Conservation (phyloP, 73 alveolate species). For the Symbiodinium natans region DNA sequence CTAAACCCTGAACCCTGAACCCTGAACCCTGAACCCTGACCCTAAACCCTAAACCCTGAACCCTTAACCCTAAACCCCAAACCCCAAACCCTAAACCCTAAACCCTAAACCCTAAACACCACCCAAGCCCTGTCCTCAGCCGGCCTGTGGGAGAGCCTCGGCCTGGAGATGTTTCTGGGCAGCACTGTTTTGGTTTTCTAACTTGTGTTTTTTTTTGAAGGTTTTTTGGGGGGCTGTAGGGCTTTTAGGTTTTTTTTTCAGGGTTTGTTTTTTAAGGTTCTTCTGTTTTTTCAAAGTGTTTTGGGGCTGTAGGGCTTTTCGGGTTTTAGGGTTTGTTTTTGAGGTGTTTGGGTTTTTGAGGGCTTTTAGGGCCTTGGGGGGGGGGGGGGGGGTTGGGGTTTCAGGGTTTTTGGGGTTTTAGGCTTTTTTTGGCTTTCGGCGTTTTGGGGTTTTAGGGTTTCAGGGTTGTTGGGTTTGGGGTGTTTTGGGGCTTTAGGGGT, state of each 20-base stretch:
- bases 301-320: no score
- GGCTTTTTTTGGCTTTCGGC: background rate
- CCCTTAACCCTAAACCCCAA: background rate
- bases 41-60: background rate
- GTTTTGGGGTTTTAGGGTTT: background rate
- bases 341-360: no score
- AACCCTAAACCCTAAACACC: background rate
- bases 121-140: background rate
- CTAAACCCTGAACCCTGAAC: background rate
- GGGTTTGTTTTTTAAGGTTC: no score
- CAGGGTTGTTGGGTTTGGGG: background rate
- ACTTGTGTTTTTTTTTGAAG: no score
- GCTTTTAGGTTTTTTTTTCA: no score
- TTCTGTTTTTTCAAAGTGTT: no score
- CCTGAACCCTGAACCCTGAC: background rate
- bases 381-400: background rate
- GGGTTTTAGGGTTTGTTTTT: no score
- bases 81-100: background rate
- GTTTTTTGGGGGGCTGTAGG: no score
- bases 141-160: background rate
- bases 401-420: background rate
- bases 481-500: no score
- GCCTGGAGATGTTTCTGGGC: background rate
- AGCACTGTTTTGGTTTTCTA: no score
- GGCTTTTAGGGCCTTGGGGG: no score